Evolutionary conservation across 2,329 filamentous ascomycete genomes (phyloP), one percentile per base, ranked within the genome.

Genomic region (Helminthosporium solani): DNA sequence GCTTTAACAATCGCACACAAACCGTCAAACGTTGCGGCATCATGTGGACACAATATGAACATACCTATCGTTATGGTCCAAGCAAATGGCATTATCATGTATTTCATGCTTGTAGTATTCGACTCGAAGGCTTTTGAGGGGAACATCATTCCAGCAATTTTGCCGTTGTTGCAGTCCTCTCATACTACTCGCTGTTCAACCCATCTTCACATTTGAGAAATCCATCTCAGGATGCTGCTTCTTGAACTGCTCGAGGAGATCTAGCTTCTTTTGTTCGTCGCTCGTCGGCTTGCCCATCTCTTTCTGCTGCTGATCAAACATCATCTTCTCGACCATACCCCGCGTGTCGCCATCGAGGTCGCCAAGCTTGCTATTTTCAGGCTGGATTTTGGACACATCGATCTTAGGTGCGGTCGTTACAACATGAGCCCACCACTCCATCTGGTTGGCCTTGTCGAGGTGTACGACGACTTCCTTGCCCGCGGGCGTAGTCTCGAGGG

Each of bases 271-370:
- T 80, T 95, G 85, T 77, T 99, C 94, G 58, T 97, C 94, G 56
- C 89, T 95, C 11, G 86, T 90, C 37, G 90, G 89, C 71, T 87
- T 80, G 3, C 94, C 94, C 72, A 81, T 77, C 77, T 97, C 91
- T 83, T 99, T 99, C 77, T 97, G 91, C 57, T 88, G 80, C 79
- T 99, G 94, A 76, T 99, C 94, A 64, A 82, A 99, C 94, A 99
- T 99, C 94, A 99, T 99, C 83, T 99, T 99, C 83, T 99, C 94
- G 35, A 99, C 94, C 92, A 99, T 97, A 48, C 85, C 82, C 54
- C 94, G 82, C 43, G 94, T 99, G 78, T 95, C 88, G 50, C 94
- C 94, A 67, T 97, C 92, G 57, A 99, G 77, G 70, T 99, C 94
- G 46, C 87, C 85, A 64, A 99, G 78, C 71, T 90, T 95, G 67